Evolutionary conservation across 1,284 basidiomycete genomes (phyloP).

Genomic region (Trametes sp.): DNA sequence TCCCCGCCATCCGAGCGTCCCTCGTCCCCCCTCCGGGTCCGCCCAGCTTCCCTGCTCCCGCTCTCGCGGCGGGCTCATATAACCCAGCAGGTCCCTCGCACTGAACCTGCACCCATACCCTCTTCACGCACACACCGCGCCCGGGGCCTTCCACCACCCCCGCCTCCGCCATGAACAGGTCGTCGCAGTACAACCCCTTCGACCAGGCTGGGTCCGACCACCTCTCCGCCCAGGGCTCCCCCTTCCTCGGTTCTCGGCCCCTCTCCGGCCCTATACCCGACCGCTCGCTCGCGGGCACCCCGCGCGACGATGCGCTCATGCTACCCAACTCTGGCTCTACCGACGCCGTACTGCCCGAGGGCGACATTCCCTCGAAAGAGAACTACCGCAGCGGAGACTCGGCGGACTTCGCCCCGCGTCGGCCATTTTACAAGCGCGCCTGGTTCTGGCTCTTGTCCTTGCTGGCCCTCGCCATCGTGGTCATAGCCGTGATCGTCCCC

Average conservation of each 20-base stretch:
- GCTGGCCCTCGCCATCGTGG: slow-evolving; percentile 34
- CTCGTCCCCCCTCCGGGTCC: slow-evolving; percentile 16
- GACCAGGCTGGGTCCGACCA: slow-evolving; percentile 10
- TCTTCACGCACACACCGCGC: slow-evolving; percentile 1
- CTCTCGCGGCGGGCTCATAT: slow-evolving; percentile 6
- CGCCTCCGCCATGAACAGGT: slow-evolving; percentile 9
- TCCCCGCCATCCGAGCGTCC: slow-evolving; percentile 6
- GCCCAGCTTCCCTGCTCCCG: slow-evolving; percentile 13
- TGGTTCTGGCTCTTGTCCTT: slow-evolving; percentile 31
- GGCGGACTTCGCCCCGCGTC: background rate
- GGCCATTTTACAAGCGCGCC: slow-evolving; percentile 35
- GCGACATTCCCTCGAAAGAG: slow-evolving; percentile 12
- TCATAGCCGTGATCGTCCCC: slow-evolving; percentile 44
- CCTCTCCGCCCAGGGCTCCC: slow-evolving; percentile 1
- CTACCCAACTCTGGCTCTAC: slow-evolving; percentile 10
- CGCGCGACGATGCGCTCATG: slow-evolving; percentile 15
- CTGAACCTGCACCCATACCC: background rate
- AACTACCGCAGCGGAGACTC: background rate
- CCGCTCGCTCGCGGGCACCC: slow-evolving; percentile 18
- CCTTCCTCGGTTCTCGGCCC: slow-evolving; percentile 13
- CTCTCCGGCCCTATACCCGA: slow-evolving; percentile 19
- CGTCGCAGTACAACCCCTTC: slow-evolving; percentile 21
- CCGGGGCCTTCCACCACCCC: background rate
- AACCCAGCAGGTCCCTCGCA: background rate
- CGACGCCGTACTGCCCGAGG: slow-evolving; percentile 7